phyloP scores from a whole-genome alignment of 1,284 basidiomycete genomes.

The Cutaneotrichosporon mucoides region DNA sequence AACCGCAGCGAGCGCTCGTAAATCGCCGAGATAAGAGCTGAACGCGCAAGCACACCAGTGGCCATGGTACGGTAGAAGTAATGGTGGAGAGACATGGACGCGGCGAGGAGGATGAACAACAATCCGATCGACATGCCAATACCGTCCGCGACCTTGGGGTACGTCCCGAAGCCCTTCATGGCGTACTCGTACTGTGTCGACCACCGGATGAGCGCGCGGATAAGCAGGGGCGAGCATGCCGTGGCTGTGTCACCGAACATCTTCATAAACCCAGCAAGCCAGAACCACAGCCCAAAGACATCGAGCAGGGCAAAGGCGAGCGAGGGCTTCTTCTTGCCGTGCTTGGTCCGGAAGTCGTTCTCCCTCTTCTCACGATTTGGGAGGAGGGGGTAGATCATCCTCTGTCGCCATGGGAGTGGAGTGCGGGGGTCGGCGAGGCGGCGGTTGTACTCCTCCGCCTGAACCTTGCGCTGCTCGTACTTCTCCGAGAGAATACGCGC shows the following conservation, averaged over 20 bases:
- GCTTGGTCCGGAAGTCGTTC: slow-evolving; percentile 45
- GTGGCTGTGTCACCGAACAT: slow-evolving; percentile 66
- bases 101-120: slow-evolving; percentile 63
- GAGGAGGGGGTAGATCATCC: slow-evolving; percentile 29
- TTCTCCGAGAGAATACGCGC: slow-evolving; percentile 62
- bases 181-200: slow-evolving; percentile 61
- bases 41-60: slow-evolving; percentile 74
- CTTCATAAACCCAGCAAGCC: slow-evolving; percentile 73
- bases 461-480: slow-evolving; percentile 60
- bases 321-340: slow-evolving; percentile 64
- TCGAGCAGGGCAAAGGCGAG: slow-evolving; percentile 73
- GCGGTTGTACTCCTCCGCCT: slow-evolving; percentile 66
- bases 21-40: slow-evolving; percentile 82
- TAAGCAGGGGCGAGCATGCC: slow-evolving; percentile 69
- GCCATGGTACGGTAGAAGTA: slow-evolving; percentile 59
- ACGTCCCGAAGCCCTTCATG: slow-evolving; percentile 43
- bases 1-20: slow-evolving; percentile 75
- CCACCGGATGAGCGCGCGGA: slow-evolving; percentile 76
- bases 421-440: slow-evolving; percentile 52
- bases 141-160: slow-evolving; percentile 64
- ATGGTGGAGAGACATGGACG: slow-evolving; percentile 70
- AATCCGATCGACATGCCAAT: slow-evolving; percentile 71
- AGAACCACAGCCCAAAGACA: slow-evolving; percentile 75
- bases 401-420: slow-evolving; percentile 31
- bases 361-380: slow-evolving; percentile 36